These are phyloP conservation scores for Dispira simplex DNA, from an alignment of 192 early-diverging fungal species.

Conservation along the genomic window DNA sequence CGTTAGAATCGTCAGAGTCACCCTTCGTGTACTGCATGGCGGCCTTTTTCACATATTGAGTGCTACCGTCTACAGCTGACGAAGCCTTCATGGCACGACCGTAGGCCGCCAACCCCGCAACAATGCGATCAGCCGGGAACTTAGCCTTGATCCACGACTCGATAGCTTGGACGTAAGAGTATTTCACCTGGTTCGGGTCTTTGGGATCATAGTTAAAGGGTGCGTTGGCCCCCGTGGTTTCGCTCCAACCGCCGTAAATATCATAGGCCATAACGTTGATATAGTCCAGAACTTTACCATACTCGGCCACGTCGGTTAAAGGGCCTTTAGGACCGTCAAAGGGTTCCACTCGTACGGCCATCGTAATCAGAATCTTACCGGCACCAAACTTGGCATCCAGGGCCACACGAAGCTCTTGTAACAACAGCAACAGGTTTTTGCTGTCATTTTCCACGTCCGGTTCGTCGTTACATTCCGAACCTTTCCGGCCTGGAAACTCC, in stretches of 20 bases:
- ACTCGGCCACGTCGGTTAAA: slow-evolving; percentile 36
- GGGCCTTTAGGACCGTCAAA: slow-evolving; percentile 35
- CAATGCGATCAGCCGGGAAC: slow-evolving; percentile 41
- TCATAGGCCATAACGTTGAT: slow-evolving; percentile 59
- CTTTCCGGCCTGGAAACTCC: slow-evolving; percentile 43
- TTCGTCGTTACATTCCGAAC: slow-evolving; percentile 37
- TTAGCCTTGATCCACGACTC: slow-evolving; percentile 36
- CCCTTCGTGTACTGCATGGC: slow-evolving; percentile 20
- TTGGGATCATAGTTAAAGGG: slow-evolving; percentile 25
- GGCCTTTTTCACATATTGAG: slow-evolving; percentile 14
- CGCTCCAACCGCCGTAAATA: slow-evolving; percentile 30
- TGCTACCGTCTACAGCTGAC: slow-evolving; percentile 19
- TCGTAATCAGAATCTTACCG: slow-evolving; percentile 31
- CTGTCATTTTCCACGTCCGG: slow-evolving; percentile 35
- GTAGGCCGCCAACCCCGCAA: slow-evolving; percentile 43
- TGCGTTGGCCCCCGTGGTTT: slow-evolving; percentile 41
- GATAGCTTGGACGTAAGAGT: slow-evolving; percentile 31
- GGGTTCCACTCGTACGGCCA: slow-evolving; percentile 42
- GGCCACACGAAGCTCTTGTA: slow-evolving; percentile 35
- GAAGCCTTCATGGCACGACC: slow-evolving; percentile 30
- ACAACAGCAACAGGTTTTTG: slow-evolving; percentile 37
- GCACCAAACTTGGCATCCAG: slow-evolving; percentile 25
- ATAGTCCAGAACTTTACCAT: slow-evolving; percentile 40
- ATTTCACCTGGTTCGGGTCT: slow-evolving; percentile 15
- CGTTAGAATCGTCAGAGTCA: slow-evolving; percentile 18